These are phyloP conservation scores for bread wheat (Triticum aestivum) DNA, from an alignment of 176 grass and related monocot species.

Conservation along the genomic window DNA sequence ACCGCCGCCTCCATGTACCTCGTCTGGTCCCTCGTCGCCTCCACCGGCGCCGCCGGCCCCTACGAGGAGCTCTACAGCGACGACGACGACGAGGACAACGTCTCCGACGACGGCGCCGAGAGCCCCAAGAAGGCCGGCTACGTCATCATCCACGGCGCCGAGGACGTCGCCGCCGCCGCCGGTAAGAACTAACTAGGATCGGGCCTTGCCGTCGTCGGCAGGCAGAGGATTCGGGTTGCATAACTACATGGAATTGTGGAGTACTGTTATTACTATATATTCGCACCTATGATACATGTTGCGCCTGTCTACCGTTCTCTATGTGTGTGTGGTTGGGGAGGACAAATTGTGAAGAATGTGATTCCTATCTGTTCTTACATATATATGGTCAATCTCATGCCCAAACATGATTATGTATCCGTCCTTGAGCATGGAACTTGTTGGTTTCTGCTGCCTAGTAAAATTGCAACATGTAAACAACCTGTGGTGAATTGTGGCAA, in stretches of 20 bases:
- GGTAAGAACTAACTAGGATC: conserved; percentile 86
- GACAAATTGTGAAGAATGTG: conserved; percentile 17
- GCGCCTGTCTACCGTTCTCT: conserved; percentile 26
- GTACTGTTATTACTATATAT: background rate
- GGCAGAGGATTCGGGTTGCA: background rate
- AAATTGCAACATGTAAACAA: background rate
- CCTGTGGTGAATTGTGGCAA: background rate
- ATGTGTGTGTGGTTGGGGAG: conserved; percentile 16
- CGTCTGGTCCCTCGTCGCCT: conserved; percentile 65
- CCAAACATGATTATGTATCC: background rate
- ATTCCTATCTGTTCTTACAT: background rate
- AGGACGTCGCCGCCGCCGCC: conserved; percentile 34
- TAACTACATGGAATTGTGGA: conserved; percentile 13
- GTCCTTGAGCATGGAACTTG: background rate
- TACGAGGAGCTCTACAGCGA: conserved; percentile 48
- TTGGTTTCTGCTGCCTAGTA: background rate
- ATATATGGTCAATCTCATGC: background rate
- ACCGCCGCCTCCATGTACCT: conserved; percentile 86
- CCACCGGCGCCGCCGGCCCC: conserved; percentile 30
- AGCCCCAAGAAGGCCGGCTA: conserved; percentile 87
- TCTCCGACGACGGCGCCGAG: conserved; percentile 30
- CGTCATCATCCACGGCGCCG: conserved; percentile 59
- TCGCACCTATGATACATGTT: conserved; percentile 12
- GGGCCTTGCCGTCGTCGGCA: background rate
- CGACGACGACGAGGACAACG: conserved; percentile 46